A percentile compares a stretch with the other conserved stretches of the same genome.
These are phyloP conservation scores for Paraglomus brasilianum DNA, from an alignment of 192 early-diverging fungal species.

Conservation along the genomic window DNA sequence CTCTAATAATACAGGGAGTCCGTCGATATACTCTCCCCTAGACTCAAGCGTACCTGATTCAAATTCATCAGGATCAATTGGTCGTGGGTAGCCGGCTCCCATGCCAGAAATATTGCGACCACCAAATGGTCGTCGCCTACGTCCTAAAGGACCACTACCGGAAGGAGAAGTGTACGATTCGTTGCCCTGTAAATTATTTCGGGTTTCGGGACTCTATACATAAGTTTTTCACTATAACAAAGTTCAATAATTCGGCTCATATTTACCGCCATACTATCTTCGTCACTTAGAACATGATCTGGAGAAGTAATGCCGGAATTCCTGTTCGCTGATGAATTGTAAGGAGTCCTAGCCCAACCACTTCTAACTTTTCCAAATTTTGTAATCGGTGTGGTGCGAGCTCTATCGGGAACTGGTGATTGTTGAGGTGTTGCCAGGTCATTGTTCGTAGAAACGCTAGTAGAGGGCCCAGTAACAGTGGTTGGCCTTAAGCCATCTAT, in stretches of 20 bases:
- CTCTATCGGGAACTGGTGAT: background rate
- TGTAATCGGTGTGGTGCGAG: conserved; percentile 18
- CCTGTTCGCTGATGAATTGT: background rate
- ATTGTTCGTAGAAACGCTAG: conserved; percentile 27
- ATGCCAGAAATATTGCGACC: too few species aligned
- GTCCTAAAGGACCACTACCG: too few species aligned
- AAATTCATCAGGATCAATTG: background rate
- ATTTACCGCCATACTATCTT: background rate
- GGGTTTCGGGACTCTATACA: background rate
- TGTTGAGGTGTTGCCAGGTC: background rate
- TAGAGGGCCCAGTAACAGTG: conserved; percentile 22
- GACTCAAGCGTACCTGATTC: conserved; percentile 3
- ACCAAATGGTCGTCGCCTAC: too few species aligned
- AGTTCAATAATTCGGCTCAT: background rate
- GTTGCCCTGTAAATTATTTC: background rate
- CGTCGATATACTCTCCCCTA: background rate
- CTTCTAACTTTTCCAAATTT: conserved; percentile 18
- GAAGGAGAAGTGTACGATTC: too few species aligned
- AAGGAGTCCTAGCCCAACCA: conserved; percentile 23
- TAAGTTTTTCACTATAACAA: background rate
- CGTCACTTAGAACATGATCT: background rate
- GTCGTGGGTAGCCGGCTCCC: background rate
- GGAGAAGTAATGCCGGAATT: conserved; percentile 2
- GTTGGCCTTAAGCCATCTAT: conserved; percentile 34
- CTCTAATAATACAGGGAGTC: background rate